phyloP scores from a whole-genome alignment of 257 asterid genomes.

The Solanum sitiens region DNA sequence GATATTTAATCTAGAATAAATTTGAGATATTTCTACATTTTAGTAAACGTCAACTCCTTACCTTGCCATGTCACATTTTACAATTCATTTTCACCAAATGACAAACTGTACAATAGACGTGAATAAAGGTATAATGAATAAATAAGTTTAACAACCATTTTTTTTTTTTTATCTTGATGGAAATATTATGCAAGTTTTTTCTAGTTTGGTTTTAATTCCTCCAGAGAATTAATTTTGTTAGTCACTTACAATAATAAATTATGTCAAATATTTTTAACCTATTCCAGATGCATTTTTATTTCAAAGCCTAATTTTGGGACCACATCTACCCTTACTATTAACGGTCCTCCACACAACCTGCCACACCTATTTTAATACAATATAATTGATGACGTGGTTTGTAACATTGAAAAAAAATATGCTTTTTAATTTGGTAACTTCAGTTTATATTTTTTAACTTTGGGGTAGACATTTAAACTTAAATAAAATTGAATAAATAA shows the following conservation, averaged over 20 bases:
- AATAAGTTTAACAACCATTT: background rate
- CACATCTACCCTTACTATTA: background rate
- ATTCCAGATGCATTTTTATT: background rate
- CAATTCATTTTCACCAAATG: background rate
- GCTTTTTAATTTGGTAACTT: too few relatives aligned
- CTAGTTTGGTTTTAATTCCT: too few relatives aligned
- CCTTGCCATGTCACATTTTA: background rate
- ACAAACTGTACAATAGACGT: background rate
- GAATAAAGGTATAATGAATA: background rate
- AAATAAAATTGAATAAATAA: background rate
- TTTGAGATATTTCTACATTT: background rate
- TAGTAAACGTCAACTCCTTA: background rate
- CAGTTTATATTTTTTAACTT: too few relatives aligned
- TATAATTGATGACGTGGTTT: background rate
- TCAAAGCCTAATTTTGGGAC: background rate
- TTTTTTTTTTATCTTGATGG: background rate
- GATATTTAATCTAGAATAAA: background rate
- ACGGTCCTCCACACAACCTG: background rate
- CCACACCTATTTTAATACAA: too few relatives aligned
- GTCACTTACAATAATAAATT: too few relatives aligned
- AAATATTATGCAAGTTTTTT: too few relatives aligned
- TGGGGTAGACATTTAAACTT: too few relatives aligned
- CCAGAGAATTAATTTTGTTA: too few relatives aligned
- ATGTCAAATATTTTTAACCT: background rate
- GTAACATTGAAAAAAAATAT: too few relatives aligned